Base-by-base conservation (phyloP, 78 protist genomes). In the Thecamonas trahens region DNA sequence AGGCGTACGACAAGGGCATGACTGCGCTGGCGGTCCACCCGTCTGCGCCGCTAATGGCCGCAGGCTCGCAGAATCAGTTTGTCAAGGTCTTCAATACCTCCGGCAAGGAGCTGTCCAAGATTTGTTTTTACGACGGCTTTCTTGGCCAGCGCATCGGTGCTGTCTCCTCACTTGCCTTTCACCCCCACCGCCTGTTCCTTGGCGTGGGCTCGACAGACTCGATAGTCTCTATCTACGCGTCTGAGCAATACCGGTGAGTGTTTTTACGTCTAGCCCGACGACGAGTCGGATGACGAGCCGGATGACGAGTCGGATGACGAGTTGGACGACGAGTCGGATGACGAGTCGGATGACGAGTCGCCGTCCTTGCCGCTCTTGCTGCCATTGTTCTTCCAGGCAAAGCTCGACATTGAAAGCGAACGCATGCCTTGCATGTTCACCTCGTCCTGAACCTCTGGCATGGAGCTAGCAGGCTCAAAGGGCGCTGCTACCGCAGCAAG, bases 91-190 rank as follows among this genome's bases (percentile, higher is more conserved):
- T 69, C 70, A 68, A 81, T 58, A 54, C 80, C 35, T 66, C 57
- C 35, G 94, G 96, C 18, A 79, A 80, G 28, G 63, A 70, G 28
- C 59, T 82, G 39, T 57, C 69, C 29, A 57, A 40, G 47, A 84
- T 92, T 26, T 35, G 79, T 22, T 92, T 85, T 68, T 93, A 92
- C 80, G 90, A 87, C 5, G 94, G 95, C 28, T 90, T 89, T 57
- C 65, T 92, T 3, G 94, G 95, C 26, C 90, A 87, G 58, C 67
- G 96, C 49, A 87, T 92, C 50, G 94, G 90, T 37, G 90, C 93
- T 8, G 82, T 92, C n/a, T 74, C 85, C 32, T 64, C 74, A 62
- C 72, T 92, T n/a, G 82, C 80, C 9, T 88, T 92, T 63, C 97
- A 92, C 34, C 94, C 97, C 31, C 64, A 57, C 73, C 60, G 54